A percentile compares a stretch with the other conserved stretches of the same genome.
These are phyloP conservation scores for Themeda triandra DNA, from an alignment of 176 grass and related monocot species.

Conservation along the genomic window DNA sequence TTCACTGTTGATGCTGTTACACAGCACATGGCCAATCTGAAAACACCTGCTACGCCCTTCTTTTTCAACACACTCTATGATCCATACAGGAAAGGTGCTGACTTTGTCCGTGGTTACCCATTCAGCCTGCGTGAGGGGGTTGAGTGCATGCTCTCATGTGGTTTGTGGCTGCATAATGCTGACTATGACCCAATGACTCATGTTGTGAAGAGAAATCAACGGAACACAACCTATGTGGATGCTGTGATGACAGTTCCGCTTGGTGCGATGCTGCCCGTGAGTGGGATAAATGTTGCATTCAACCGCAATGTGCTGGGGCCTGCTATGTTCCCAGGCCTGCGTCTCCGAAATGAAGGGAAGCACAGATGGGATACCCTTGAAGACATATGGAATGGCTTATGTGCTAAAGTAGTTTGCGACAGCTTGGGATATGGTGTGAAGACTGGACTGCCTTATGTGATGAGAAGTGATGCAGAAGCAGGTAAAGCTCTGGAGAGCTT, in stretches of 20 bases:
- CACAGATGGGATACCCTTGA: constrained; percentile 86
- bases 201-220: constrained; percentile 75
- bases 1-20: constrained; percentile 58
- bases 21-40: constrained; percentile 79
- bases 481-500: constrained; percentile 70
- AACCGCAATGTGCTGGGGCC: constrained; percentile 77
- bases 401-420: constrained; percentile 76
- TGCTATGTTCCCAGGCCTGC: constrained; percentile 68
- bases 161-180: constrained; percentile 79
- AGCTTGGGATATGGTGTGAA: constrained; percentile 68
- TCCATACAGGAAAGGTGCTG: constrained; percentile 70
- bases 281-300: constrained; percentile 94
- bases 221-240: constrained; percentile 79
- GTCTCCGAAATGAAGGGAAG: constrained; percentile 69
- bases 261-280: constrained; percentile 67
- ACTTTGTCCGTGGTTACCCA: constrained; percentile 97
- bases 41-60: constrained; percentile 77
- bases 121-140: constrained; percentile 83
- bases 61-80: constrained; percentile 97
- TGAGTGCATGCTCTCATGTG: constrained; percentile 80
- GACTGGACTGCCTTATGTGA: constrained; percentile 90
- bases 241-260: constrained; percentile 90
- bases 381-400: constrained; percentile 84
- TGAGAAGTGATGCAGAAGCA: constrained; percentile 58
- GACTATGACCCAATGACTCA: constrained; percentile 94